Evolutionary conservation across 371 early-diverging fungal genomes (phyloP), one percentile per base, ranked within the genome.

Genomic region (Fennellomyces sp.): DNA sequence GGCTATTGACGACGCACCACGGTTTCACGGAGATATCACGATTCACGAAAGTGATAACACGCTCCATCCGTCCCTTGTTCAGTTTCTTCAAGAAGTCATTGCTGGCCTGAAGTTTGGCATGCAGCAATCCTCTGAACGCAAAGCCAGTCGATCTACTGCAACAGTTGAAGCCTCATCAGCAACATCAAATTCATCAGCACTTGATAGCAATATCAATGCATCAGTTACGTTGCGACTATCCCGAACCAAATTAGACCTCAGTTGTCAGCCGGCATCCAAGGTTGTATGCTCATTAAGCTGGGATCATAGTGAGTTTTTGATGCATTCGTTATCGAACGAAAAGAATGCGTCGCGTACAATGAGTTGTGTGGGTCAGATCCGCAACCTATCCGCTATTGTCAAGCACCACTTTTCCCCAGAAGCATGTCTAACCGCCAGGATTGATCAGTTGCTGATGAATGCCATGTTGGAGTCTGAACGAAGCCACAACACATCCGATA

Each of bases 351-450:
- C 72, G 50, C 76, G 76, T 52, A 82, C 85, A 0, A 68, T 84
- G 27, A 88, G 87, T 19, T 83, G 87, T 58, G 76, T 82, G 23
- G 90, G 86, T 4, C 84, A 80, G 13, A 72, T 91, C 12, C 64
- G 75, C 3, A 82, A 83, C 8, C 78, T 83, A 1, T 87, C 87
- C 3, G 88, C 84, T 2, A 68, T 83, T 26, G 79, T 93, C 23
- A 88, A 88, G 13, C 92, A 94, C 60, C 78, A 85, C 15, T 94
- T 91, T 61, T 94, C 94, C 7, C 92, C 92, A 11, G 92, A 93
- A 61, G 86, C 92, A 47, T 92, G 92, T 54, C 66, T 93, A 41
- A 73, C 73, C 30, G 81, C 83, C 7, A 83, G 80, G 41, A 73
- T 92, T 13, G 83, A 89, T 19, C 77, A 81, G 8, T 68, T 86